These are phyloP conservation scores for Puccinellia tenuiflora DNA, from an alignment of 176 grass and related monocot species.

Conservation along the genomic window DNA sequence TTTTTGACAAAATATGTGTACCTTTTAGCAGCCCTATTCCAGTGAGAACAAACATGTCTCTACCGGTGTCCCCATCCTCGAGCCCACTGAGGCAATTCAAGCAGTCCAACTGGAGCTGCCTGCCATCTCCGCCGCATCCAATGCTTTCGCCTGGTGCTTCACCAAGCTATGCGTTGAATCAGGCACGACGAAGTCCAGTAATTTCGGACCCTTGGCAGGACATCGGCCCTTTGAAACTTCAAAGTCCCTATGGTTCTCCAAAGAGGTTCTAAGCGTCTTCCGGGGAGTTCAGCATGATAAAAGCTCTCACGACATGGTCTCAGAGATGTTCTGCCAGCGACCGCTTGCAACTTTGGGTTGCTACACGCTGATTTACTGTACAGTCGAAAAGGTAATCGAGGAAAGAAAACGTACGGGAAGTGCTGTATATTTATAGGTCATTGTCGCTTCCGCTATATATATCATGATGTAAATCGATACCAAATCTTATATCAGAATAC, in stretches of 20 bases:
- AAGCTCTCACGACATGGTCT: background rate
- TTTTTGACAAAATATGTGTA: conserved; percentile 17
- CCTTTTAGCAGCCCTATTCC: conserved; percentile 34
- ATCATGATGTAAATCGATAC: conserved; percentile 20
- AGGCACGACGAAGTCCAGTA: conserved; percentile 29
- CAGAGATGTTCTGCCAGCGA: background rate
- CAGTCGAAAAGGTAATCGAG: background rate
- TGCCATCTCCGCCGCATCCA: conserved; percentile 77
- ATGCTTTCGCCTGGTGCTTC: conserved; percentile 25
- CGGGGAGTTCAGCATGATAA: background rate
- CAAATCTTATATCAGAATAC: conserved; percentile 9
- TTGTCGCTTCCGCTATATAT: background rate
- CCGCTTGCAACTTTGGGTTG: background rate
- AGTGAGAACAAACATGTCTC: conserved; percentile 64
- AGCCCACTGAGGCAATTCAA: conserved; percentile 70
- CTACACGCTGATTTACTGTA: conserved; percentile 17
- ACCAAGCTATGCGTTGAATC: conserved; percentile 33
- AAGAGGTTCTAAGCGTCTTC: conserved; percentile 45
- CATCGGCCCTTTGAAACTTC: conserved; percentile 34
- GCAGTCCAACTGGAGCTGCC: conserved; percentile 64
- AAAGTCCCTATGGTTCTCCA: conserved; percentile 60
- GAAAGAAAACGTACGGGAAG: conserved; percentile 1
- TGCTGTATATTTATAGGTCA: conserved; percentile 29
- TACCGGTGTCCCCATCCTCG: conserved; percentile 78
- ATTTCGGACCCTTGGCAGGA: conserved; percentile 54